These are phyloP conservation scores for Suillus luteus DNA, from an alignment of 768 basidiomycete genomes.

Conservation along the genomic window DNA sequence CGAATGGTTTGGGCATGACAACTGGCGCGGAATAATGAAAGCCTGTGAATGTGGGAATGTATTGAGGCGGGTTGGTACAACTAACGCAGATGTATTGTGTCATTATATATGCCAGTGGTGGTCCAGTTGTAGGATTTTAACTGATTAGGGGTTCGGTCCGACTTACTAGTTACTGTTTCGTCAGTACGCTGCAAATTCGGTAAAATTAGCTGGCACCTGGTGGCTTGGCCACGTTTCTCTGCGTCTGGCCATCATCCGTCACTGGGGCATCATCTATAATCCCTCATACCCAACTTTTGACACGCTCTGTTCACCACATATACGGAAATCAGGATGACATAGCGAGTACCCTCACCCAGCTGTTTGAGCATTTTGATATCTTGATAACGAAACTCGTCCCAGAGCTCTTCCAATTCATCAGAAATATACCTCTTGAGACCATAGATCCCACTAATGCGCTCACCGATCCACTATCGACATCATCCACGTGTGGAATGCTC, in stretches of 20 bases:
- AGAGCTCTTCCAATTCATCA: constrained; percentile 38
- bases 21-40: background rate
- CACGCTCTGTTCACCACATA: background rate
- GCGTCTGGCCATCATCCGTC: background rate
- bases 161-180: background rate
- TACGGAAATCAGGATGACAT: constrained; percentile 23
- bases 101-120: constrained; percentile 3
- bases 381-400: constrained; percentile 57
- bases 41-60: background rate
- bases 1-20: constrained; percentile 35
- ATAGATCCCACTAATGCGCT: constrained; percentile 36
- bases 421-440: constrained; percentile 42
- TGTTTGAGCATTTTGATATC: constrained; percentile 71
- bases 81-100: background rate
- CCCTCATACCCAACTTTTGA: background rate
- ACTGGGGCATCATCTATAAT: background rate
- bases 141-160: constrained; percentile 8
- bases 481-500: constrained; percentile 54
- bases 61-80: background rate
- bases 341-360: constrained; percentile 38
- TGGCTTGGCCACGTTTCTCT: background rate
- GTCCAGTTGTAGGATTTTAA: background rate
- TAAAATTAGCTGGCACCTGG: constrained; percentile 2
- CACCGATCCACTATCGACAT: constrained; percentile 52
- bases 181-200: background rate